These are phyloP conservation scores for Entamoeba moshkovskii DNA, from an alignment of 208 protist species.

Conservation along the genomic window DNA sequence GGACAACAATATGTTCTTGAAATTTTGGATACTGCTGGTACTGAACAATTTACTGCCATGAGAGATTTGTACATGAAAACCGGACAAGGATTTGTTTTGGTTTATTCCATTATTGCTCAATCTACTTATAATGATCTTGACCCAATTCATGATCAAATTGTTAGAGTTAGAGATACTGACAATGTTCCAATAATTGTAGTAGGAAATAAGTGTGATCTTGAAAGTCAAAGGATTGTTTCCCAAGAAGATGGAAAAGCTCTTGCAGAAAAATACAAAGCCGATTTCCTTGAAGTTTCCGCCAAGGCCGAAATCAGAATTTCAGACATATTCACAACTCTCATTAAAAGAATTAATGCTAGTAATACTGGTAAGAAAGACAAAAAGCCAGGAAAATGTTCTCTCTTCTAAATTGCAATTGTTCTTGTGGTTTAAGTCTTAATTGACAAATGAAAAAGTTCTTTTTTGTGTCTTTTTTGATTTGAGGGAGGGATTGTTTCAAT, in stretches of 20 bases:
- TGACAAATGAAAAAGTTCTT: no score
- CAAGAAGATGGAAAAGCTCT: not conserved
- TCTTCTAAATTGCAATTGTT: no score
- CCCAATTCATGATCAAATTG: not conserved
- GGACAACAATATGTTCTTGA: not conserved
- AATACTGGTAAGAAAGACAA: no score
- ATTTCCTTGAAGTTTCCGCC: not conserved
- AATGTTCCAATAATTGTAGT: not conserved
- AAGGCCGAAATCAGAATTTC: not conserved
- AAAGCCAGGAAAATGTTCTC: no score
- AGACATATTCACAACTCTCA: not conserved
- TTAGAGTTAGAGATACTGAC: not conserved
- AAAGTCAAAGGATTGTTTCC: not conserved
- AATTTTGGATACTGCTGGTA: not conserved
- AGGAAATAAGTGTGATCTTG: not conserved
- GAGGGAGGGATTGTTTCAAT: no score
- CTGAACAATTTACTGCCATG: conserved; percentile 48
- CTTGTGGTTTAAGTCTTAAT: no score
- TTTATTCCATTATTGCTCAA: conserved; percentile 42
- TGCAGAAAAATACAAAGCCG: not conserved
- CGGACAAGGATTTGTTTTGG: conserved; percentile 56
- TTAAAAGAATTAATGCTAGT: not conserved
- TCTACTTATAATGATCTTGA: not conserved
- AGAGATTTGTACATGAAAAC: conserved; percentile 41
- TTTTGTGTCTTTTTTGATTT: no score